Percentiles rank a stretch among this genome's conserved stretches.
Evolutionary conservation across 225 moss, liverwort and hornwort species (phyloP).

Genomic region (Takakia lepidozioides): DNA sequence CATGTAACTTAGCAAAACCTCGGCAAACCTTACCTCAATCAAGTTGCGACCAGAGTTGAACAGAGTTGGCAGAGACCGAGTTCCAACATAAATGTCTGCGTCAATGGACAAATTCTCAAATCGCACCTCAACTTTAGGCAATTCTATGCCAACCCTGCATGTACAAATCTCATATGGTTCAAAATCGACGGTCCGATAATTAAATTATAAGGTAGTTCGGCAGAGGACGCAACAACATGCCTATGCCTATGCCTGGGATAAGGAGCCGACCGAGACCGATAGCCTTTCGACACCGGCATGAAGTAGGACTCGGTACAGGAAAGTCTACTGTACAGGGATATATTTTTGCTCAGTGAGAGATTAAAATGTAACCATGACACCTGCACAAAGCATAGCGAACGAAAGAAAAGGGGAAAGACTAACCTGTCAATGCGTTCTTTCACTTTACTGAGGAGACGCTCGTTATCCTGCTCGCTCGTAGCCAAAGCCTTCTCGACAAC

Average conservation of each 20-base stretch:
- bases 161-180: too few species aligned
- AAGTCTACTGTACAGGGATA: too few species aligned
- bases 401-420: too few species aligned
- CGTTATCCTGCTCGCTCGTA: conserved; percentile 63
- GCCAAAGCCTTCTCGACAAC: conserved; percentile 54
- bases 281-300: too few species aligned
- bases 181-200: neutral
- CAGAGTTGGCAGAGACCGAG: conserved; percentile 64
- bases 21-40: conserved; percentile 39
- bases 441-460: conserved; percentile 37
- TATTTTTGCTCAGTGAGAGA: too few species aligned
- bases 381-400: too few species aligned
- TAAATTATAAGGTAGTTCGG: neutral
- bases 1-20: too few species aligned
- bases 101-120: conserved; percentile 55
- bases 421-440: conserved; percentile 44
- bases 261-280: too few species aligned
- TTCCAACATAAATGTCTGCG: conserved; percentile 64
- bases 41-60: conserved; percentile 60
- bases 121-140: conserved; percentile 73
- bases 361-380: too few species aligned
- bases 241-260: too few species aligned
- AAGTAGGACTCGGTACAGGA: too few species aligned
- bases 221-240: too few species aligned
- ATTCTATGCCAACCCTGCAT: conserved; percentile 43